Percentiles rank a stretch among this genome's conserved stretches.
phyloP scores from a whole-genome alignment of 2,329 filamentous ascomycete species.

The Tolypocladium pustulatum region DNA sequence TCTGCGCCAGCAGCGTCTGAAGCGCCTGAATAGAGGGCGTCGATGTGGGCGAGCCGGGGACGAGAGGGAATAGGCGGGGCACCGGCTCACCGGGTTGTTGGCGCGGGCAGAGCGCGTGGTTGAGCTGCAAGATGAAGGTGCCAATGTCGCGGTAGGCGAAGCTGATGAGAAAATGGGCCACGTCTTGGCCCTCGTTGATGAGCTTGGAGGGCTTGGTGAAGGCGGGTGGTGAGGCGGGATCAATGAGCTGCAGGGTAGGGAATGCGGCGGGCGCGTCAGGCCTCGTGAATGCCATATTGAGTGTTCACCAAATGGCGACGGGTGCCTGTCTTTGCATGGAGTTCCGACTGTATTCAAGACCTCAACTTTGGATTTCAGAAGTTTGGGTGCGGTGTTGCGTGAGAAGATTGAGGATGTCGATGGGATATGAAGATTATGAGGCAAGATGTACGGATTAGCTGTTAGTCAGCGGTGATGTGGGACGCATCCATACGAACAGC shows the following conservation, averaged over 20 bases:
- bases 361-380: not conserved
- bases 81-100: conserved; percentile 25
- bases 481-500: no score
- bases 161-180: conserved; percentile 68
- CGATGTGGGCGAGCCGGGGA: conserved; percentile 25
- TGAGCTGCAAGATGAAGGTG: conserved; percentile 81
- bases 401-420: not conserved
- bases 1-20: conserved; percentile 51
- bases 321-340: not conserved
- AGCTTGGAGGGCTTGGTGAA: conserved; percentile 65
- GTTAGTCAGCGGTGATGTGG: not conserved
- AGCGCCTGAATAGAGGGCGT: conserved; percentile 51
- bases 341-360: not conserved
- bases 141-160: conserved; percentile 81
- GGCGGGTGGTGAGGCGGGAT: conserved; percentile 28
- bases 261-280: not conserved
- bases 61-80: conserved; percentile 29
- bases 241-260: conserved; percentile 34
- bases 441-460: not conserved
- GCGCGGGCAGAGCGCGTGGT: conserved; percentile 71
- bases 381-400: not conserved
- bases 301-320: not conserved
- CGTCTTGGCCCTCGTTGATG: conserved; percentile 79
- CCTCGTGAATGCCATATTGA: not conserved
- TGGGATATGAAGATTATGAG: not conserved